Evolutionary conservation across 2,329 filamentous ascomycete genomes (phyloP), one percentile per base, ranked within the genome.

Genomic region (Immersiporthe knoxdaviesiana): DNA sequence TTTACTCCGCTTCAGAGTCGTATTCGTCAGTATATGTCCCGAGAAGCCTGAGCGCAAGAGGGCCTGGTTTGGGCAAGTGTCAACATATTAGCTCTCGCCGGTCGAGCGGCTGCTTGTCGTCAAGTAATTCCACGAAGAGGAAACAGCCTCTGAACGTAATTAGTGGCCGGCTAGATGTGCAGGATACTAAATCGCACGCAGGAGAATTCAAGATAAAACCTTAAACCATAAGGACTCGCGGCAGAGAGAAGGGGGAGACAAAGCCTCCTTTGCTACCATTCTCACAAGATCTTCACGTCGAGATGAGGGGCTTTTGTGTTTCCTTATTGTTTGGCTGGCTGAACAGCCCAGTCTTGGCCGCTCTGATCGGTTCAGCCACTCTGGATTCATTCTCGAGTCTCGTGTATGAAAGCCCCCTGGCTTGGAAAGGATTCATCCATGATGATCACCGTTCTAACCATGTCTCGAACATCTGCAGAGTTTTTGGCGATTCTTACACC

Each of bases 401-500:
- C 8, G 67, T 71, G 67, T 71, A 69, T 32, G 69, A 35, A 44
- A 10, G 7, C 56, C 14, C 56, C 7, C 41, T 58, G 37, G 54
- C 3, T 7, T 10, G 32, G 16, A 11, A n/a, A 30, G 6, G 3
- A n/a, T 32, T 30, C 11, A 10, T 30, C 1, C 1, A 18, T 16
- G 27, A n/a, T 35, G 4, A 8, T 35, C 35, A n/a, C n/a, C n/a
- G 3, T 30, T 30, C 66, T 52, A 30, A 58, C 39, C 16, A 50
- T 16, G 41, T 30, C 8, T 37, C 58, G 16, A 21, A 21, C n/a
- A 11, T 16, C 4, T n/a, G 30, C 16, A 71, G 69, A 30, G 61
- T 69, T 21, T 71, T 71, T 32, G 69, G 69, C 16, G 69, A 71
- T 27, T 69, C 67, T 5, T 71, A 71, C 35, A 67, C 69, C 24